A percentile compares a stretch with the other conserved stretches of the same genome.
phyloP scores from a whole-genome alignment of 345 rosid genomes.

The Populus simonii region DNA sequence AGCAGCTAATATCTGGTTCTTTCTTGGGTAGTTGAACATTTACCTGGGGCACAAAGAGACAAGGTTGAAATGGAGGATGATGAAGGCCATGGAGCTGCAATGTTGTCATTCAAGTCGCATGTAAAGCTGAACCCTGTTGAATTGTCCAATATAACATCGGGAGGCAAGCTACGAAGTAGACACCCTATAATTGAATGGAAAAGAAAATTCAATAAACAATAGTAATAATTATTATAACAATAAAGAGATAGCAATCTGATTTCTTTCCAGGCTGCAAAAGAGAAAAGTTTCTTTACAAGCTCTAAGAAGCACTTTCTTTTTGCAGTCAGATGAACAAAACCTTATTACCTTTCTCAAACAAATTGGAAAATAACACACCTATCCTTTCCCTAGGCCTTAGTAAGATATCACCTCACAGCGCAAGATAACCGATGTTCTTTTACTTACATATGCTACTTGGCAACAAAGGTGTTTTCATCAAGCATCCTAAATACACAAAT shows the following conservation, averaged over 20 bases:
- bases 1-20: neutral
- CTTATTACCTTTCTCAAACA: neutral
- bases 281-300: constrained; percentile 7
- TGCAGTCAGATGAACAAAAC: neutral
- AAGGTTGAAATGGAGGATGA: constrained; percentile 76
- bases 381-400: neutral
- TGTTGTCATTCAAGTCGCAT: constrained; percentile 94
- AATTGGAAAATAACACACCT: neutral
- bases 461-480: neutral
- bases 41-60: constrained; percentile 97
- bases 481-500: neutral
- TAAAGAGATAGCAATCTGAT: neutral
- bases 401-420: neutral
- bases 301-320: neutral
- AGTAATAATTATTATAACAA: neutral
- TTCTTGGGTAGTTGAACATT: constrained; percentile 2
- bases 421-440: too few relatives aligned
- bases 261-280: neutral
- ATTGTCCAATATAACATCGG: constrained; percentile 79
- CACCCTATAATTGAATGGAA: constrained; percentile 50
- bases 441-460: neutral
- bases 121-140: constrained; percentile 83
- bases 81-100: constrained; percentile 96
- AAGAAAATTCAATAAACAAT: constrained; percentile 16
- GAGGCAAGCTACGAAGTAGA: constrained; percentile 81